Base-by-base conservation (phyloP, 306 rosid species). In the Inga oerstediana region DNA sequence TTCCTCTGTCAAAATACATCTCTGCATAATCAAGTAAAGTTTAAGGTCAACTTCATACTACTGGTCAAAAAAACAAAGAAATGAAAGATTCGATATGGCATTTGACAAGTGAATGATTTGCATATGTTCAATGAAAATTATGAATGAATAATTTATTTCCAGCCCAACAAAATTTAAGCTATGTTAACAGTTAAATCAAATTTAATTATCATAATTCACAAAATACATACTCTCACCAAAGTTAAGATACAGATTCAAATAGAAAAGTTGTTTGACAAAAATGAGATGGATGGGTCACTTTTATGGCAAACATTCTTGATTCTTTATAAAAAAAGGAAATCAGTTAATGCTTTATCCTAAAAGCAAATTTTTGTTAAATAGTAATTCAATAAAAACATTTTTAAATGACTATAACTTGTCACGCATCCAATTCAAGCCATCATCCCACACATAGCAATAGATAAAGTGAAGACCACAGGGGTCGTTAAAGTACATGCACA, bases 1-100 rank as follows among this genome's bases (percentile, higher is more conserved):
- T 96, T 81, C 98, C 98, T 86, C 93, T 92, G 88, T 96, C 98
- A 43, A 96, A 96, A 88, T 92, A 96, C 94, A 96, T 93, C 89
- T 96, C 99, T 96, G 97, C 93, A 81, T 79, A 83, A 73, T 54
- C 81, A 83, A 89, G 77, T 67, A 66, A 45, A 15, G 35, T 30
- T 35, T 75, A 77, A 79, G 22, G 82, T 79, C 82, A 78, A 69
- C 20, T 56, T 54, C 7, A 43, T 71, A 71, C 30, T 39, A 10
- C 66, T 62, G 76, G 82, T 51, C 8, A 74, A 20, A 32, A 77
- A 22, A 22, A 46, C 9, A 73, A 78, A 49, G 79, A 24, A 39
- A 14, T 16, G 61, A 51, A 44, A 72, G 41, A 24, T 46, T 46
- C 16, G 44, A 73, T 24, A 73, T 2, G 15, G 41, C 77, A 17